Evolutionary conservation across 2,329 filamentous ascomycete genomes (phyloP).

Genomic region (Rutstroemia sp.): DNA sequence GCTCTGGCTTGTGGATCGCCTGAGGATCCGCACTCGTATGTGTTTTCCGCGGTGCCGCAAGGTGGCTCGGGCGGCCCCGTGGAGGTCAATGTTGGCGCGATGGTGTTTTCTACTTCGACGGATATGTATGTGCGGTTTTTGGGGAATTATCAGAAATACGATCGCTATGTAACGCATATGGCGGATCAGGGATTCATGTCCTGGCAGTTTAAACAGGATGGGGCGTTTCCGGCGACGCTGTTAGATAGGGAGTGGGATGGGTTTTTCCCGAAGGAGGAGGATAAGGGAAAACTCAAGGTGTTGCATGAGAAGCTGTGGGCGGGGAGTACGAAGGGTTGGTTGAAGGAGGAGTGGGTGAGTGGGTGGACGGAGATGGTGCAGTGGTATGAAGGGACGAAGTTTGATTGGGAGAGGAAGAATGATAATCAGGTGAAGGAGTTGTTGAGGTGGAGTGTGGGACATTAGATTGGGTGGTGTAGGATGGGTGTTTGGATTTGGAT

Average conservation of each 20-base stretch:
- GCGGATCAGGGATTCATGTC: conserved; percentile 8
- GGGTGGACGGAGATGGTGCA: conserved; percentile 4
- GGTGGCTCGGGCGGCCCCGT: neutral
- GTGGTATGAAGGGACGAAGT: neutral
- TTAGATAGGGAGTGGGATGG: conserved; percentile 3
- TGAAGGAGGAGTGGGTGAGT: neutral
- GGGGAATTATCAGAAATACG: neutral
- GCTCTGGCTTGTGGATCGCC: neutral
- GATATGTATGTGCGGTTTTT: neutral
- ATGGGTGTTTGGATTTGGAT: neutral
- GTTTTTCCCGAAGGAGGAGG: conserved; percentile 4
- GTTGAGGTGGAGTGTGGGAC: neutral
- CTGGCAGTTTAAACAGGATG: conserved; percentile 6
- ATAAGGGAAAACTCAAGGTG: conserved; percentile 3
- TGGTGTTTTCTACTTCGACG: conserved; percentile 1
- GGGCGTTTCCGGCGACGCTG: neutral
- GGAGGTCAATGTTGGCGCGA: conserved; percentile 4
- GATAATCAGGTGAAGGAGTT: neutral
- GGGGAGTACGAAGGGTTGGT: neutral
- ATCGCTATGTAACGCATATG: conserved; percentile 4
- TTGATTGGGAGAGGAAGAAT: conserved; percentile 1
- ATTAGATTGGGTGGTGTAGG: neutral
- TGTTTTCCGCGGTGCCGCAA: neutral
- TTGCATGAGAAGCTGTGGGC: conserved; percentile 10
- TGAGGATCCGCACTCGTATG: neutral